Percentiles rank a stretch among this genome's conserved stretches.
These are phyloP conservation scores for Erysimum pusillum DNA, from an alignment of 441 rosid species.

Conservation along the genomic window DNA sequence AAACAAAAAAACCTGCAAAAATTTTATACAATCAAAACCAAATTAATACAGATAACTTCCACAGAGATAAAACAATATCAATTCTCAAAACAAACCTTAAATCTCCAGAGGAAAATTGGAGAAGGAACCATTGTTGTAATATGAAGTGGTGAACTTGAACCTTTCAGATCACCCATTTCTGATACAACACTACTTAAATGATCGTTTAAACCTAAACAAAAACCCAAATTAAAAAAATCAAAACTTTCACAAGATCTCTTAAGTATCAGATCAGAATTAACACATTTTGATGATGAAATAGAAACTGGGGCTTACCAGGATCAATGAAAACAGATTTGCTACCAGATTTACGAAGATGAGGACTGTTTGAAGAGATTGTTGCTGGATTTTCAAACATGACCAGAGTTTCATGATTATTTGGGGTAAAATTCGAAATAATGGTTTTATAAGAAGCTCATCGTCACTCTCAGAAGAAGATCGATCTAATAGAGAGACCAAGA, in stretches of 20 bases:
- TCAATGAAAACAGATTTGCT: slow-evolving; percentile 58
- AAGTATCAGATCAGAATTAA: slow-evolving; percentile 15
- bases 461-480: slow-evolving; percentile 21
- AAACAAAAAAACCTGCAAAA: slow-evolving; percentile 67
- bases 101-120: slow-evolving; percentile 72
- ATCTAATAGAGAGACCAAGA: slow-evolving; percentile 1
- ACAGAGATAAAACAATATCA: background rate
- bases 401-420: slow-evolving; percentile 37
- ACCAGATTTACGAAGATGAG: slow-evolving; percentile 68
- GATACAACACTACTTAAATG: slow-evolving; percentile 52
- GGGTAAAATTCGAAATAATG: background rate
- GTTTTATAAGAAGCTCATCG: slow-evolving; percentile 13
- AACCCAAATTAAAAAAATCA: background rate
- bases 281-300: background rate
- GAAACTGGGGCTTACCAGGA: slow-evolving; percentile 50
- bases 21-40: background rate
- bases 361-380: slow-evolving; percentile 54
- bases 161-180: slow-evolving; percentile 60
- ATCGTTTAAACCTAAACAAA: slow-evolving; percentile 47
- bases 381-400: slow-evolving; percentile 65
- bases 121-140: slow-evolving; percentile 62
- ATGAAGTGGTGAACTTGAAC: slow-evolving; percentile 51
- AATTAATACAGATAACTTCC: background rate
- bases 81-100: slow-evolving; percentile 55
- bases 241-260: background rate